Percentiles rank a stretch among this genome's conserved stretches.
Conservation (phyloP, 2,329 filamentous ascomycete species). For the Ascochyta koolunga region DNA sequence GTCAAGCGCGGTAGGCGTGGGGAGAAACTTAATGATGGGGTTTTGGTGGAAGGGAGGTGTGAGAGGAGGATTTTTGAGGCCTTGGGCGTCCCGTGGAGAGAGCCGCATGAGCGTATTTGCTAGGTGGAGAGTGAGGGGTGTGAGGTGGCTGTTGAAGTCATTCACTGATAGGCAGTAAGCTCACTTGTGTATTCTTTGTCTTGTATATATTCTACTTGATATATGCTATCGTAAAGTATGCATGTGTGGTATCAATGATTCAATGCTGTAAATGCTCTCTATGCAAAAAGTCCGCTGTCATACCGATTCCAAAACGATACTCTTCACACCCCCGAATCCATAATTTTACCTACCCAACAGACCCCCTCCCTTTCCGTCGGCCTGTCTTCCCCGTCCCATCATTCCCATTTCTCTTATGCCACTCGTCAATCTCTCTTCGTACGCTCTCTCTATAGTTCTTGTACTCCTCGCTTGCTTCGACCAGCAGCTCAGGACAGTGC, state of each 20-base stretch:
- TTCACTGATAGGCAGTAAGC: not conserved
- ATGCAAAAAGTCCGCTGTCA: too few relatives aligned
- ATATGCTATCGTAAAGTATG: too few relatives aligned
- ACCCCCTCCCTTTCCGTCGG: constrained; percentile 26
- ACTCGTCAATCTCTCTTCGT: constrained; percentile 42
- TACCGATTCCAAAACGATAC: not conserved
- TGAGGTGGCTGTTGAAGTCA: not conserved
- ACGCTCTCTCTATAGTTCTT: constrained; percentile 43
- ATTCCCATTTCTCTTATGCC: constrained; percentile 38
- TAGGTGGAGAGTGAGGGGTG: constrained; percentile 4
- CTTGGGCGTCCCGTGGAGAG: constrained; percentile 84
- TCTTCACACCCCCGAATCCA: too few relatives aligned
- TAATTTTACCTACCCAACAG: constrained; percentile 1
- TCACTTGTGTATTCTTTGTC: not conserved
- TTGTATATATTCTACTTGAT: too few relatives aligned
- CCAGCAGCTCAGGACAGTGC: constrained; percentile 44
- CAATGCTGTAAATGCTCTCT: too few relatives aligned
- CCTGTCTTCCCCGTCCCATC: constrained; percentile 25
- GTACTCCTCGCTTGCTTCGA: constrained; percentile 42
- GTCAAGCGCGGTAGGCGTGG: constrained; percentile 66
- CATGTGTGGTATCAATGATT: too few relatives aligned
- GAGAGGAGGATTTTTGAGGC: constrained; percentile 83
- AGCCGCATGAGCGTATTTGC: constrained; percentile 46
- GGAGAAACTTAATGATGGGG: constrained; percentile 69
- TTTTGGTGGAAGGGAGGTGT: constrained; percentile 73